Base-by-base conservation (phyloP, 1,284 basidiomycete species). In the Fomitopsis pinicola region DNA sequence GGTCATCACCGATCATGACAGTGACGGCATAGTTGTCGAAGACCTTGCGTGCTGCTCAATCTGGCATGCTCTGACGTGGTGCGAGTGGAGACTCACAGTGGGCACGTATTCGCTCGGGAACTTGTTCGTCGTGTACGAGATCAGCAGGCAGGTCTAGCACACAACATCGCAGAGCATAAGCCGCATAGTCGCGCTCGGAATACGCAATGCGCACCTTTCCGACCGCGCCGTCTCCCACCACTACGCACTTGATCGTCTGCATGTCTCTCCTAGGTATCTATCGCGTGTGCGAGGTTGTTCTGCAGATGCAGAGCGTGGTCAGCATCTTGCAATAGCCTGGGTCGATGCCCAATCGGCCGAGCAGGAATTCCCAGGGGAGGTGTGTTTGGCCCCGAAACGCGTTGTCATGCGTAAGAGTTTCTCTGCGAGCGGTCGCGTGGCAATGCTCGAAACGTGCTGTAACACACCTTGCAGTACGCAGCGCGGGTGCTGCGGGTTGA, bases 1-100 rank as follows among this genome's bases (percentile, higher is more conserved):
- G 97, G 78, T 98, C 97, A 74, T 98, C 97, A 62, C 97, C 97
- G 78, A 99, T 98, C 97, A 99, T 99, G 66, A 99, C 97, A 10
- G 97, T 98, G 66, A 98, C 97, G 58, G 97, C 96, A 80, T 98
- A 97, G 79, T 97, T 97, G 78, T 97, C 94, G 75, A 97, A 97
- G 59, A 97, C 91, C 95, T 96, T 64, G 63, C 55, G 57, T 48
- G 69, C 67, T 52, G 63, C 65, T 56, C 65, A 44, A 59, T 54
- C 54, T 14, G 35, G 63, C 62, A 70, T 69, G 66, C 63, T 58
- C 59, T 30, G 46, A 50, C 35, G 58, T 45, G 30, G 42, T 30
- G 35, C 36, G 45, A 57, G 69, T 68, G 69, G 63, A 63, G 30
- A 89, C 89, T 76, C 79, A 95, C 95, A 69, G 95, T 99, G 57